phyloP scores from a whole-genome alignment of 768 basidiomycete species.

The Myochromella boudieri region DNA sequence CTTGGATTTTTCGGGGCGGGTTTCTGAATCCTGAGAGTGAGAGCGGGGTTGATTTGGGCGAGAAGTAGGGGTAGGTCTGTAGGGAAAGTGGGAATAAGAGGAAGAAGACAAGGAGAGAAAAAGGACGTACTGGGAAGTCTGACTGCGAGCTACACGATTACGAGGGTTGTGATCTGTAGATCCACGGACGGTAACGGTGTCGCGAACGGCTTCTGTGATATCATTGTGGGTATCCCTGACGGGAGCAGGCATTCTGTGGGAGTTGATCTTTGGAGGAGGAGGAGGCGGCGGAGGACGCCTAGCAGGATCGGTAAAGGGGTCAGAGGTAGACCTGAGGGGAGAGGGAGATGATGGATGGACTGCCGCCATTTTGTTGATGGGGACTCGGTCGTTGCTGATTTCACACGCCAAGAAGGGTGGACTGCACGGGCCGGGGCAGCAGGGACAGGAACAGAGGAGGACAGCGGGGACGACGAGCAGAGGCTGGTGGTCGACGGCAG shows the following conservation, averaged over 20 bases:
- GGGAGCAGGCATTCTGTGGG: constrained; percentile 31
- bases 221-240: constrained; percentile 35
- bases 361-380: constrained; percentile 31
- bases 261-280: constrained; percentile 34
- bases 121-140: constrained; percentile 51
- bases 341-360: constrained; percentile 29
- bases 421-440: neutral
- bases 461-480: neutral
- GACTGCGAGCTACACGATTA: constrained; percentile 56
- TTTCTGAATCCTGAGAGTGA: constrained; percentile 45
- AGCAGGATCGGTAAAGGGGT: constrained; percentile 50
- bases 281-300: constrained; percentile 28
- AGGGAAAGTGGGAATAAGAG: constrained; percentile 15
- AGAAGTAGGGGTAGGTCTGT: constrained; percentile 22
- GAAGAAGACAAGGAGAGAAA: constrained; percentile 8
- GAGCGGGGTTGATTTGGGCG: constrained; percentile 40
- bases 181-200: constrained; percentile 60
- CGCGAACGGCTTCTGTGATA: constrained; percentile 64
- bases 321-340: constrained; percentile 47
- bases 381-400: constrained; percentile 8
- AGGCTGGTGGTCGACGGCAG: neutral
- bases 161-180: constrained; percentile 36
- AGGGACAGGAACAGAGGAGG: neutral
- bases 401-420: constrained; percentile 30
- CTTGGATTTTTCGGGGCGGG: constrained; percentile 37